These are phyloP conservation scores for Penicillium sp. DNA, from an alignment of 2,329 filamentous ascomycete genomes.

Conservation along the genomic window DNA sequence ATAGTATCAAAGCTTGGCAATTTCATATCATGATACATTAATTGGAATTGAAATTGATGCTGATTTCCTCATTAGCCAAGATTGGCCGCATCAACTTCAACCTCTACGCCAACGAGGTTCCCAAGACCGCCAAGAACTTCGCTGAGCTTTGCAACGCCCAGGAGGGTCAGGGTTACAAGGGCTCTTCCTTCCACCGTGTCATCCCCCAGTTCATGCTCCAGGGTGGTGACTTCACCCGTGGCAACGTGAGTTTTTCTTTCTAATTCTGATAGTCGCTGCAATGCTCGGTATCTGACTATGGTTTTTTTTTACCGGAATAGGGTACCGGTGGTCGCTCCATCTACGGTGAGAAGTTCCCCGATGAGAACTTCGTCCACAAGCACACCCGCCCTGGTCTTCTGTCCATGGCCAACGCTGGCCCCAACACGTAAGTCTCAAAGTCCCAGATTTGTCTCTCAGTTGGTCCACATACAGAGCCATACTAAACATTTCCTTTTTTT, in stretches of 20 bases:
- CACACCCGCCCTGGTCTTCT: constrained; percentile 76
- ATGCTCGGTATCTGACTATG: constrained; percentile 12
- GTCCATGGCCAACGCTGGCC: constrained; percentile 94
- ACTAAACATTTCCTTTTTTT: constrained; percentile 5
- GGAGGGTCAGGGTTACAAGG: constrained; percentile 79
- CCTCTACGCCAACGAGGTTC: constrained; percentile 81
- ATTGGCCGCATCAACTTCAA: constrained; percentile 81
- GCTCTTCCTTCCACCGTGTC: constrained; percentile 87
- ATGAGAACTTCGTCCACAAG: constrained; percentile 83
- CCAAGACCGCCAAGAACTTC: constrained; percentile 87
- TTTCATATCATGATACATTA: constrained; percentile 22
- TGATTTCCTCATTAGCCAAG: constrained; percentile 57
- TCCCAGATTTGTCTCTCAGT: not conserved
- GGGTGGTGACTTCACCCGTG: constrained; percentile 91
- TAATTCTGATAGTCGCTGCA: not conserved
- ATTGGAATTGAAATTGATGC: constrained; percentile 15
- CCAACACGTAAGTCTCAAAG: constrained; percentile 69
- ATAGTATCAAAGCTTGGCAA: constrained; percentile 6
- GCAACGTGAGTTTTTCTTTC: constrained; percentile 65
- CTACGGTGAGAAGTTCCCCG: constrained; percentile 90
- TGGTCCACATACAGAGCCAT: not conserved
- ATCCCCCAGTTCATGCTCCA: constrained; percentile 94
- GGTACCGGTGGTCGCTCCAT: constrained; percentile 91
- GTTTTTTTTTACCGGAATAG: constrained; percentile 46
- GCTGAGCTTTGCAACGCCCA: constrained; percentile 75